Conservation (phyloP, 768 basidiomycete genomes). For the Jaapia argillacea region DNA sequence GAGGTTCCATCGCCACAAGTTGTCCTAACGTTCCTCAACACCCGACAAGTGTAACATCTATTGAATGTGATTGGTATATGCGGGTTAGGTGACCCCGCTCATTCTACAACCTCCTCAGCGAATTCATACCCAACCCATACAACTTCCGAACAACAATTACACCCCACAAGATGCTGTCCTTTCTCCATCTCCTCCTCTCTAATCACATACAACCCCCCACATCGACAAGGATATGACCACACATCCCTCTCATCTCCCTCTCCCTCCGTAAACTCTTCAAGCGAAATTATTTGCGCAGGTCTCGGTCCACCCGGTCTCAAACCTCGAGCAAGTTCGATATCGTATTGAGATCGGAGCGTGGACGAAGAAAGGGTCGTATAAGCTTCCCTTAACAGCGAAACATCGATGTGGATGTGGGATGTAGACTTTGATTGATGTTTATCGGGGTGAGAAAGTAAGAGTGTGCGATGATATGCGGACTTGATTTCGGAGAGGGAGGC, state of each 20-base stretch:
- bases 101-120: constrained; percentile 24
- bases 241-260: constrained; percentile 25
- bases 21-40: too few species aligned
- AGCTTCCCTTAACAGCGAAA: constrained; percentile 57
- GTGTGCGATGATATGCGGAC: constrained; percentile 55
- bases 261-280: constrained; percentile 51
- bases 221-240: constrained; percentile 63
- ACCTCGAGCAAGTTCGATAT: constrained; percentile 21
- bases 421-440: constrained; percentile 20
- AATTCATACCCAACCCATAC: constrained; percentile 82
- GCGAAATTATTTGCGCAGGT: constrained; percentile 69
- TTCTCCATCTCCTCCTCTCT: constrained; percentile 49
- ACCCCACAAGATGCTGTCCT: constrained; percentile 65
- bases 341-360: constrained; percentile 39
- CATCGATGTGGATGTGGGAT: constrained; percentile 22
- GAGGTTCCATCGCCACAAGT: too few species aligned
- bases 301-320: constrained; percentile 33
- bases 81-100: too few species aligned
- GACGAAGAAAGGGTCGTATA: constrained; percentile 49
- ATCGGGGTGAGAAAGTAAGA: constrained; percentile 60
- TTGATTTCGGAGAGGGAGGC: constrained; percentile 52
- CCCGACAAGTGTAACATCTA: too few species aligned
- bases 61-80: too few species aligned
- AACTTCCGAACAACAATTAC: constrained; percentile 70
- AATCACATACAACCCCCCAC: constrained; percentile 59